Conservation (phyloP, 1,284 basidiomycete genomes). For the Leucoagaricus sp. region DNA sequence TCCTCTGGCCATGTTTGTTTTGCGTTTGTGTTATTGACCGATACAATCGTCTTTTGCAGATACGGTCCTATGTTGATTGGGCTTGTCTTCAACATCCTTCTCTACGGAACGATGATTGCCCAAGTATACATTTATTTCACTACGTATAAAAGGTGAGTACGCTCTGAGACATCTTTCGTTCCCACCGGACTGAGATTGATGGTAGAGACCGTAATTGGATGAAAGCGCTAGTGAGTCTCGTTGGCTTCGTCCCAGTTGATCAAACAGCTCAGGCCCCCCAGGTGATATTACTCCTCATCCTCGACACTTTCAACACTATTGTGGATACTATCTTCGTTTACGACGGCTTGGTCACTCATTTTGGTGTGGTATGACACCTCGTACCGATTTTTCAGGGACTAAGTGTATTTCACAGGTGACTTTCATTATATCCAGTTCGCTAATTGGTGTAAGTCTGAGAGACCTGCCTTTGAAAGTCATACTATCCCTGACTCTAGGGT, state of each 20-base stretch:
- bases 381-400: background rate
- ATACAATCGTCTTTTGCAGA: conserved; percentile 31
- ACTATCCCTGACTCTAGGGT: background rate
- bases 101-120: conserved; percentile 40
- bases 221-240: conserved; percentile 18
- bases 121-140: conserved; percentile 39
- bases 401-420: conserved; percentile 13
- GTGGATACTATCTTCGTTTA: conserved; percentile 35
- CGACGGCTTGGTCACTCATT: conserved; percentile 35
- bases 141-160: conserved; percentile 30
- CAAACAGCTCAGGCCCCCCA: conserved; percentile 8
- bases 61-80: conserved; percentile 39
- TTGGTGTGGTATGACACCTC: conserved; percentile 26
- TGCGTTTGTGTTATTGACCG: background rate
- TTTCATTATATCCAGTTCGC: conserved; percentile 14
- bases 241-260: background rate
- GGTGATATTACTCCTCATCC: conserved; percentile 35
- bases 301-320: conserved; percentile 34
- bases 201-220: conserved; percentile 24
- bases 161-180: background rate
- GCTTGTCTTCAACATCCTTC: conserved; percentile 31
- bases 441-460: conserved; percentile 23
- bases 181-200: background rate
- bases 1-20: background rate
- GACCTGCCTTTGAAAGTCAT: background rate